Percentiles rank a stretch among this genome's conserved stretches.
These are phyloP conservation scores for Nitzschia palea DNA, from an alignment of 108 stramenopile genomes.

Conservation along the genomic window DNA sequence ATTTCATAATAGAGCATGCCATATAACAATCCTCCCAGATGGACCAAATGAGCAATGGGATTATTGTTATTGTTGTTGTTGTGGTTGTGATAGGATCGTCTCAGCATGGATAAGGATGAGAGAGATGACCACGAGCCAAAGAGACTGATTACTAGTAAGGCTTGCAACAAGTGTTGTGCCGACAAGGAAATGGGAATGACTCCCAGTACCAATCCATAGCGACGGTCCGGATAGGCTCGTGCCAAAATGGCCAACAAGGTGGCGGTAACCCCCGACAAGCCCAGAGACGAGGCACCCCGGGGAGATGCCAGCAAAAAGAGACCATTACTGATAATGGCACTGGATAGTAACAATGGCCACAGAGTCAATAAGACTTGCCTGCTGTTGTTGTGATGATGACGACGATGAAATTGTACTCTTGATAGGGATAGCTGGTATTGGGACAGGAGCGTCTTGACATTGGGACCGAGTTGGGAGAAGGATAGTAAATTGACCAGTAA, in stretches of 20 bases:
- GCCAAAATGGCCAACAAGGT: slow-evolving; percentile 64
- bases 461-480: slow-evolving; percentile 53
- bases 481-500: slow-evolving; percentile 59
- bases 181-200: slow-evolving; percentile 61
- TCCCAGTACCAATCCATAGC: slow-evolving; percentile 43
- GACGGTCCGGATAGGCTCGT: slow-evolving; percentile 43
- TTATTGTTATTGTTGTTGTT: too few relatives aligned
- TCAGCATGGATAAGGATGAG: not conserved
- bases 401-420: too few relatives aligned
- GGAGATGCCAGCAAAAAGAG: slow-evolving; percentile 33
- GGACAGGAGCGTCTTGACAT: not conserved
- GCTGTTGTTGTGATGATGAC: too few relatives aligned
- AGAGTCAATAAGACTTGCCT: too few relatives aligned
- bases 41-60: slow-evolving; percentile 57
- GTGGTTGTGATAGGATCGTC: too few relatives aligned
- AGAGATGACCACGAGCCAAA: slow-evolving; percentile 27
- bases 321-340: slow-evolving; percentile 41
- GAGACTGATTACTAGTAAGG: slow-evolving; percentile 41
- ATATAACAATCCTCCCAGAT: slow-evolving; percentile 78
- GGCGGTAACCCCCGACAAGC: slow-evolving; percentile 67
- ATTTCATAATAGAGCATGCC: slow-evolving; percentile 63
- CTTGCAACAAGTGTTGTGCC: slow-evolving; percentile 46
- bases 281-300: slow-evolving; percentile 49
- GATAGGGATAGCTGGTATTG: not conserved
- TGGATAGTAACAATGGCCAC: slow-evolving; percentile 56